A percentile compares a stretch with the other conserved stretches of the same genome.
phyloP scores from a whole-genome alignment of 441 rosid genomes.

The Jatropha multifida region DNA sequence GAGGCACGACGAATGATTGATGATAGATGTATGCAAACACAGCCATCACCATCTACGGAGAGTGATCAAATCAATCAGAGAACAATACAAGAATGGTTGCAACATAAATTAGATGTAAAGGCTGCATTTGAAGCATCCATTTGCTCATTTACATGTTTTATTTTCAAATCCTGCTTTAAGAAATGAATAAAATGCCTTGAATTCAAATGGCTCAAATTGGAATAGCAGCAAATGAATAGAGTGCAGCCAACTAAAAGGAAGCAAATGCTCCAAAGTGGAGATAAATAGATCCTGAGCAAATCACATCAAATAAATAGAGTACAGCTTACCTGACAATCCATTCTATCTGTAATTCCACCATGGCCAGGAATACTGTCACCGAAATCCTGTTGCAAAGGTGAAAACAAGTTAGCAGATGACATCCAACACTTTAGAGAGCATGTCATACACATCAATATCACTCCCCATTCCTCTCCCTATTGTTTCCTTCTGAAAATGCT shows the following conservation, averaged over 20 bases:
- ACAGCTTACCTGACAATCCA: slow-evolving; percentile 87
- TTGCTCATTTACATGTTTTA: slow-evolving; percentile 1
- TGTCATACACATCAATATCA: no score
- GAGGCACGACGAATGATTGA: slow-evolving; percentile 68
- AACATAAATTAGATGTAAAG: neutral
- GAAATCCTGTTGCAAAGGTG: slow-evolving; percentile 57
- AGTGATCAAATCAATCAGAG: neutral
- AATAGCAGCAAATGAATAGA: neutral
- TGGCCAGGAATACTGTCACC: slow-evolving; percentile 98
- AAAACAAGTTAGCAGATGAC: slow-evolving; percentile 19
- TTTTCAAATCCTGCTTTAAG: neutral
- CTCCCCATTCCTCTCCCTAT: neutral
- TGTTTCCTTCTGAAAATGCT: neutral
- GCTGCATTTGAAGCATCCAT: neutral
- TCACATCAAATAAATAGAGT: no score
- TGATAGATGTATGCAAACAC: slow-evolving; percentile 91
- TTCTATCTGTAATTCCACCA: slow-evolving; percentile 93
- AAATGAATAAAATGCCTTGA: neutral
- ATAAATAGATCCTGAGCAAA: neutral
- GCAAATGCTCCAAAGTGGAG: neutral
- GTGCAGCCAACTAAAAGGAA: neutral
- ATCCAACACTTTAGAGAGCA: neutral
- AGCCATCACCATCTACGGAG: slow-evolving; percentile 90
- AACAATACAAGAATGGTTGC: neutral
- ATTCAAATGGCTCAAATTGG: neutral